phyloP scores from a whole-genome alignment of 331 rosid species.

The Quercus tomentella region DNA sequence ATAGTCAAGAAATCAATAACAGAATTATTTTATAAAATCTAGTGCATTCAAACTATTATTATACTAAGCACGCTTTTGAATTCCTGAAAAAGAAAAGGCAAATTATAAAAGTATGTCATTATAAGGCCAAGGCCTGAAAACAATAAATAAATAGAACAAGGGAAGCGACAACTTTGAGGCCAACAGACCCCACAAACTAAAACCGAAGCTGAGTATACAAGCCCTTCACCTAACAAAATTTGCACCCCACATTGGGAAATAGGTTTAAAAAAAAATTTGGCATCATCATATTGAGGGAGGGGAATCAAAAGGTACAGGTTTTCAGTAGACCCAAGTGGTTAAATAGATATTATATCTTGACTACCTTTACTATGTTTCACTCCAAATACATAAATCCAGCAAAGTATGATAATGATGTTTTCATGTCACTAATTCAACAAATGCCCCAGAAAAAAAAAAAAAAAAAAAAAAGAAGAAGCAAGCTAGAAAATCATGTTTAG shows the following conservation, averaged over 20 bases:
- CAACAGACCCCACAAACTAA: background rate
- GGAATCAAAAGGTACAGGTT: background rate
- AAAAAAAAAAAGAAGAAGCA: background rate
- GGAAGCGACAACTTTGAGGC: too few species aligned
- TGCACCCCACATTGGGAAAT: background rate
- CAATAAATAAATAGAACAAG: background rate
- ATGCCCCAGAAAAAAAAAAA: background rate
- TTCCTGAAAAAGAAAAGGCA: background rate
- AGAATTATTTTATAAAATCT: background rate
- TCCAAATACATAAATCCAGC: background rate
- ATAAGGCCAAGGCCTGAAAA: background rate
- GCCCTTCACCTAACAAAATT: background rate
- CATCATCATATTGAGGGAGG: background rate
- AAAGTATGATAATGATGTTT: background rate
- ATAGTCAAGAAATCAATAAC: background rate
- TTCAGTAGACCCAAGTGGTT: background rate
- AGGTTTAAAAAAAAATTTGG: background rate
- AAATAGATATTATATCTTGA: background rate
- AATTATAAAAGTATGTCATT: background rate
- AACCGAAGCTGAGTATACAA: background rate
- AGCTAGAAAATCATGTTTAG: constrained; percentile 12
- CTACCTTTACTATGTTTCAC: background rate
- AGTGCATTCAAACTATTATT: background rate
- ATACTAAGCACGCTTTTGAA: background rate
- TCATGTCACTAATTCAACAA: background rate